Conservation (phyloP, 768 basidiomycete species). For the Rhodotorula graminis region DNA sequence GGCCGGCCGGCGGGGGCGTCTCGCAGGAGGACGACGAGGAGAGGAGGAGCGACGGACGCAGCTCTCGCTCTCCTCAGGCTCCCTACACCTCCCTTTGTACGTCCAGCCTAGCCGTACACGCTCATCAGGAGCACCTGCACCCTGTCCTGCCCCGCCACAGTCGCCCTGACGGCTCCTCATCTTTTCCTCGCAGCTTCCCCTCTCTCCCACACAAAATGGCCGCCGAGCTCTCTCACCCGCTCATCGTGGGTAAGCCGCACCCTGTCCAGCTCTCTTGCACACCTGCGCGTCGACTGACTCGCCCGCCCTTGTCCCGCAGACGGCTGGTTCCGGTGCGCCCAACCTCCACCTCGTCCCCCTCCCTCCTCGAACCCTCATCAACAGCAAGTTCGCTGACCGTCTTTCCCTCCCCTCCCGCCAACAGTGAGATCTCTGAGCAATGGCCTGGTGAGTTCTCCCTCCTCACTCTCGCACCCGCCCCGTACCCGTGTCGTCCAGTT, state of each 20-base stretch:
- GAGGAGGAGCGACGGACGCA: too few species aligned
- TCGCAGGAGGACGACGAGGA: too few species aligned
- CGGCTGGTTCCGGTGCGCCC: slow-evolving; percentile 49
- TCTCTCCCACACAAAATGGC: slow-evolving; percentile 4
- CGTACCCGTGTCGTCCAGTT: not conserved
- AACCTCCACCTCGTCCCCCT: not conserved
- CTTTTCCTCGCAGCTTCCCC: not conserved
- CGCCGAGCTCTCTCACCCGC: slow-evolving; percentile 46
- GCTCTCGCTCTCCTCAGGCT: not conserved
- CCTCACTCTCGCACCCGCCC: too few species aligned
- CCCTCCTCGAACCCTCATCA: not conserved
- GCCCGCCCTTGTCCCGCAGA: slow-evolving; percentile 34
- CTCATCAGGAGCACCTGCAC: not conserved
- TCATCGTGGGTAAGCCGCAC: slow-evolving; percentile 47
- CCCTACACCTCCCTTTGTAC: not conserved
- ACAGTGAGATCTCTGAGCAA: slow-evolving; percentile 50
- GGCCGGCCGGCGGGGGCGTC: too few species aligned
- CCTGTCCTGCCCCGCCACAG: too few species aligned
- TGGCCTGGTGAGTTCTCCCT: slow-evolving; percentile 48
- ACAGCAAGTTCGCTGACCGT: not conserved
- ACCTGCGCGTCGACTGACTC: not conserved
- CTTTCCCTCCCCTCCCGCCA: not conserved
- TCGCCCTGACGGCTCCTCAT: not conserved
- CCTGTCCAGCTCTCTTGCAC: not conserved
- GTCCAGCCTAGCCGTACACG: not conserved